phyloP scores from a whole-genome alignment of 148 eudicot species.

The Spergularia bocconei region DNA sequence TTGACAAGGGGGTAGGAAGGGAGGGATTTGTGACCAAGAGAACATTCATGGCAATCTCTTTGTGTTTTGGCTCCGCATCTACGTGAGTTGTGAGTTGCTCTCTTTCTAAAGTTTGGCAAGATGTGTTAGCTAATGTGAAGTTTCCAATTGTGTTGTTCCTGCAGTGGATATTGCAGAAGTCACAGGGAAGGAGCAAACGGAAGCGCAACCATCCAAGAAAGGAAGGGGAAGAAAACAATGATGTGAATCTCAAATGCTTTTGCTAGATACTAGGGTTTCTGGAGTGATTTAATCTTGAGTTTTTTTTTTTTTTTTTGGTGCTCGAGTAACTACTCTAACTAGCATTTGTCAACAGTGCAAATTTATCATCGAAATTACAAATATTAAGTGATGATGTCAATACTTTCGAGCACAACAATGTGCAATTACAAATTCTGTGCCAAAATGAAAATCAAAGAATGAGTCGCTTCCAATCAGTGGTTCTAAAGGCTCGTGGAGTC shows the following conservation, averaged over 20 bases:
- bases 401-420: background rate
- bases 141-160: background rate
- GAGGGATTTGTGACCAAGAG: background rate
- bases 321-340: background rate
- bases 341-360: background rate
- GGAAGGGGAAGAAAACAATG: conserved; percentile 96
- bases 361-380: conserved; percentile 14
- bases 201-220: conserved; percentile 75
- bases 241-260: conserved; percentile 3
- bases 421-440: background rate
- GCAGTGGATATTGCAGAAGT: conserved; percentile 86
- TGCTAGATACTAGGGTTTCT: conserved; percentile 14
- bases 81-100: background rate
- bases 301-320: background rate
- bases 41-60: background rate
- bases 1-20: background rate
- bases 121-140: conserved; percentile 5
- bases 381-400: background rate
- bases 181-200: conserved; percentile 75
- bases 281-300: conserved; percentile 1
- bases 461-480: no score
- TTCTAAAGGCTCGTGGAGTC: no score
- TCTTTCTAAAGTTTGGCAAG: background rate
- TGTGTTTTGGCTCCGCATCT: background rate
- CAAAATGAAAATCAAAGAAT: no score